These are phyloP conservation scores for Backusella parvicylindrica DNA, from an alignment of 192 early-diverging fungal genomes.

Conservation along the genomic window DNA sequence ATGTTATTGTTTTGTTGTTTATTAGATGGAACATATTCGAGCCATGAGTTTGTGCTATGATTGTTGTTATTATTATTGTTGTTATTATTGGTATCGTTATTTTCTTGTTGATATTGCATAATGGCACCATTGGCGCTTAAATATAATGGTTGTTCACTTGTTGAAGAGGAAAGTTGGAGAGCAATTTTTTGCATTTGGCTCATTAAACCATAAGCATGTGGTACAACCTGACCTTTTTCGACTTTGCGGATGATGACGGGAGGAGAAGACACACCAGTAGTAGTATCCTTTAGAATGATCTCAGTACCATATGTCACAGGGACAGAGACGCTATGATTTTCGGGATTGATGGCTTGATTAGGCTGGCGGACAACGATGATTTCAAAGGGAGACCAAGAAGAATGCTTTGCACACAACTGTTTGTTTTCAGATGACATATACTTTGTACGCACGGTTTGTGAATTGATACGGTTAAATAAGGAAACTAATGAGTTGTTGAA, in stretches of 20 bases:
- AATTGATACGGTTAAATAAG: conserved; percentile 89
- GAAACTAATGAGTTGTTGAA: conserved; percentile 71
- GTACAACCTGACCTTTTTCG: conserved; percentile 66
- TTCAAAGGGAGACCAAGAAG: conserved; percentile 62
- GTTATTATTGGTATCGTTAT: background rate
- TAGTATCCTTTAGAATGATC: conserved; percentile 64
- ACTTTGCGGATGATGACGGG: conserved; percentile 76
- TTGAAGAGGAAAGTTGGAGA: conserved; percentile 43
- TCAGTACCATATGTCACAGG: conserved; percentile 72
- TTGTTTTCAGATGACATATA: conserved; percentile 66
- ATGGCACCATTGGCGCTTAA: conserved; percentile 41
- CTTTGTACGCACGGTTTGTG: conserved; percentile 87
- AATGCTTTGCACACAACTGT: conserved; percentile 57
- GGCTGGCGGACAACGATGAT: conserved; percentile 39
- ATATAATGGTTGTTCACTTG: conserved; percentile 29
- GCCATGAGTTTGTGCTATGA: conserved; percentile 12
- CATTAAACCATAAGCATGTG: conserved; percentile 62
- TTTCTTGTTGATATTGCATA: conserved; percentile 8
- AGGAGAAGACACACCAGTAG: conserved; percentile 61
- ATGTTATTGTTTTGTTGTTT: background rate
- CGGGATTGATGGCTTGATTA: background rate
- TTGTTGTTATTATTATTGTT: background rate
- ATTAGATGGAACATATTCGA: conserved; percentile 3
- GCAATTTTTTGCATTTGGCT: conserved; percentile 88
- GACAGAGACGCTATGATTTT: conserved; percentile 14